Evolutionary conservation across 164 flowering plant species (phyloP).

Genomic region (Macadamia integrifolia): DNA sequence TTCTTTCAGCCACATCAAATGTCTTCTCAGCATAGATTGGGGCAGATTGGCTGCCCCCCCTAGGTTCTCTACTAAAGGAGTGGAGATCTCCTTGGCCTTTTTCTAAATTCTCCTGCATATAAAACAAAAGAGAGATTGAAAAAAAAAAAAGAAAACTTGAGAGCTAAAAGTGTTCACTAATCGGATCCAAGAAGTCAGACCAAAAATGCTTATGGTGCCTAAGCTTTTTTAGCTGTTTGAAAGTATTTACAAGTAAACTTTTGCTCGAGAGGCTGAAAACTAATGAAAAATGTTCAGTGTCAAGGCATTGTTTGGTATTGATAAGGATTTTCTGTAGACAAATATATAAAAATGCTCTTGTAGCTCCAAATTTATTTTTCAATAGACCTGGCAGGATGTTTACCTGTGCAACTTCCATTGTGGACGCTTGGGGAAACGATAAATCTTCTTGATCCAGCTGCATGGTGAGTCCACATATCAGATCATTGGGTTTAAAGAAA

Average conservation of each 20-base stretch:
- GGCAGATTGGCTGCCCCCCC: conserved; percentile 65
- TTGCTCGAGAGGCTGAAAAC: too few species aligned
- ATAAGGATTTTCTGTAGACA: neutral
- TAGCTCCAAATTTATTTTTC: neutral
- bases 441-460: conserved; percentile 66
- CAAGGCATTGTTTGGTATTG: neutral
- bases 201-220: neutral
- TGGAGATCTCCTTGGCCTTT: conserved; percentile 32
- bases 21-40: conserved; percentile 63
- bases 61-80: conserved; percentile 24
- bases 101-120: conserved; percentile 47
- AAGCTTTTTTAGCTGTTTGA: neutral
- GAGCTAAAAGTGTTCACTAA: neutral
- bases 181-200: conserved; percentile 3
- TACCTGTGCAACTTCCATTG: conserved; percentile 45
- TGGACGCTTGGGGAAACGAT: conserved; percentile 36
- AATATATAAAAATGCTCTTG: neutral
- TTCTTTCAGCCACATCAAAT: conserved; percentile 39
- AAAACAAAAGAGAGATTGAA: neutral
- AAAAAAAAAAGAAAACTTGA: neutral
- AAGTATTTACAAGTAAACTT: neutral
- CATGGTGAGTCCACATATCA: conserved; percentile 12
- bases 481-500: neutral
- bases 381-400: conserved; percentile 1
- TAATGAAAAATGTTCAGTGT: neutral